Evolutionary conservation across 73 alveolate genomes (phyloP).

Genomic region (Stentor roeselii): DNA sequence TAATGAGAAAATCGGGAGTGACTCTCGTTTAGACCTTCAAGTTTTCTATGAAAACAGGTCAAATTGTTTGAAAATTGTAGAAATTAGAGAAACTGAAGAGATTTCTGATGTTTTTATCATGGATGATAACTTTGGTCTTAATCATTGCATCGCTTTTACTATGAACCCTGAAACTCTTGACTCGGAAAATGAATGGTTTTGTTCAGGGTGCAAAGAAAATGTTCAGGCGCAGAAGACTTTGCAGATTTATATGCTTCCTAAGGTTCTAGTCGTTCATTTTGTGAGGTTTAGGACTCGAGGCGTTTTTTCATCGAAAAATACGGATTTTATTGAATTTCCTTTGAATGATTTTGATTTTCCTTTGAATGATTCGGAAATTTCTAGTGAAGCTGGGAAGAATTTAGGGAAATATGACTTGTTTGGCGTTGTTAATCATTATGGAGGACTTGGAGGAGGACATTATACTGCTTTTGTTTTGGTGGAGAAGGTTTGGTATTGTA

Average conservation of each 20-base stretch:
- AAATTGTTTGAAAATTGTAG: too few relatives aligned
- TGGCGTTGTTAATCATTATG: constrained; percentile 93
- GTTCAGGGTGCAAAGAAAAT: constrained; percentile 80
- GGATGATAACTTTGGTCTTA: neutral
- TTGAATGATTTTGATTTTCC: constrained; percentile 74
- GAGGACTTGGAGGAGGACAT: constrained; percentile 80
- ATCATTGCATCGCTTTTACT: neutral
- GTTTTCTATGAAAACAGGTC: too few relatives aligned
- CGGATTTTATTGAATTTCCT: constrained; percentile 54
- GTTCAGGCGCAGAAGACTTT: constrained; percentile 73
- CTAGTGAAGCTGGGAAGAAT: constrained; percentile 24
- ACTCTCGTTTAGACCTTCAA: too few relatives aligned
- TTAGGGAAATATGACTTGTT: constrained; percentile 67
- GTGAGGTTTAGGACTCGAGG: constrained; percentile 71
- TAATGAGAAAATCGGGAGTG: too few relatives aligned
- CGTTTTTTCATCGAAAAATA: constrained; percentile 36
- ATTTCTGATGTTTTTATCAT: neutral
- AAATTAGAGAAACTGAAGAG: too few relatives aligned
- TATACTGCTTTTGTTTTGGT: constrained; percentile 78
- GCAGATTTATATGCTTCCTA: constrained; percentile 78
- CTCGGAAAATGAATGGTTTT: constrained; percentile 88
- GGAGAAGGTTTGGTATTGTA: constrained; percentile 56
- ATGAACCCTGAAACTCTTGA: constrained; percentile 46
- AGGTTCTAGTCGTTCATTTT: constrained; percentile 70
- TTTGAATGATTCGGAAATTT: constrained; percentile 41